Base-by-base conservation (phyloP, 2,329 filamentous ascomycete genomes). In the Cladosporium cucumerinum region DNA sequence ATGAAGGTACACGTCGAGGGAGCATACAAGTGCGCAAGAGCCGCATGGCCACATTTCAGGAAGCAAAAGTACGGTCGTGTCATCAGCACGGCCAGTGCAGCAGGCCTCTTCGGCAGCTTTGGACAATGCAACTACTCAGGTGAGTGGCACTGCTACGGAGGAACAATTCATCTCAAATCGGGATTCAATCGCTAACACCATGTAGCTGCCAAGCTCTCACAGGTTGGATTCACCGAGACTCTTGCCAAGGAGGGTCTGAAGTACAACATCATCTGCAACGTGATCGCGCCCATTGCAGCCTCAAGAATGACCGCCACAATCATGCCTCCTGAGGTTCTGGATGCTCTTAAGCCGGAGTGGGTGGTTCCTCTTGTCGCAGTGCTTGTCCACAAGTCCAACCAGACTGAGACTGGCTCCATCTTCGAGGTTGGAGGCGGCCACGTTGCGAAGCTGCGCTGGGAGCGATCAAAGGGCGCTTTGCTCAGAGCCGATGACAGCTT, bases 51-150 rank as follows among this genome's bases (percentile, higher is more conserved):
- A 66, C 85, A 98, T 80, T 98, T 99, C 86, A 87, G 94, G 76
- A 98, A 98, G 83, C 95, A 99, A 82, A 98, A 97, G 87, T 99
- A 92, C 78, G 95, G 95, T 69, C 88, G 95, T 73, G 85, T 99
- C 71, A 97, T 99, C 82, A 98, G 96, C 85, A 98, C 95, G 26
- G 88, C 94, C 43, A 98, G 94, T n/a, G 93, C 93, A 65, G 93
- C 95, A 67, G 95, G 95, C 73, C 85, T 99, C 62, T 98, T 96
- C 78, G 95, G 95, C 74, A 95, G 87, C 81, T 98, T 97, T 75
- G 95, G 94, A 70, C 94, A 98, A 82, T 87, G 89, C 78, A 98
- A 97, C 82, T 99, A 99, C 82, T 96, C 94, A 62, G 63, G 62
- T 64, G 34, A 51, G 61, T 26, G 30, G 26, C 51, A 10, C 28